A percentile compares a stretch with the other conserved stretches of the same genome.
These are phyloP conservation scores for Pelargonium cotyledonis DNA, from an alignment of 441 rosid species.

Conservation along the genomic window DNA sequence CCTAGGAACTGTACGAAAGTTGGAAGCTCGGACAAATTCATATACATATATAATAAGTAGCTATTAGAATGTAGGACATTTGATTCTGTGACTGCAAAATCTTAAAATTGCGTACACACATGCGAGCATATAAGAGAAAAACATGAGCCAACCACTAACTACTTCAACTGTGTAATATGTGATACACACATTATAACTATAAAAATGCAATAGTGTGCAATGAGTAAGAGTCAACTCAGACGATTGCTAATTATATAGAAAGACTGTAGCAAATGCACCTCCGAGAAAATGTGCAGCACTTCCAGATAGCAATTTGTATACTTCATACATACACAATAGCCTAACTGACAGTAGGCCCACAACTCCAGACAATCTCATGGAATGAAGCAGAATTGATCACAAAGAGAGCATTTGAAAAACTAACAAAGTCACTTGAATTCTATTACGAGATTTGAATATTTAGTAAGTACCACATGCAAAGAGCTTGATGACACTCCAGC, in stretches of 20 bases:
- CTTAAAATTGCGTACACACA: background rate
- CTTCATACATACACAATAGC: no score
- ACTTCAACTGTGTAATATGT: background rate
- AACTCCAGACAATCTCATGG: no score
- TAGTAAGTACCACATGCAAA: slow-evolving; percentile 44
- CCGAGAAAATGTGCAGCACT: no score
- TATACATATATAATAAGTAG: no score
- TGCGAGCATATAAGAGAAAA: background rate
- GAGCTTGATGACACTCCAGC: slow-evolving; percentile 40
- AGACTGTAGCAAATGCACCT: no score
- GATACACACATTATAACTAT: background rate
- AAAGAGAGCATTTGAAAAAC: background rate
- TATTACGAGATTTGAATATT: slow-evolving; percentile 1
- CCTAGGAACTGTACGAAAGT: background rate
- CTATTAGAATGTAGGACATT: background rate
- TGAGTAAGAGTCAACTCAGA: no score
- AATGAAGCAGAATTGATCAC: no score
- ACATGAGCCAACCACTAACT: background rate
- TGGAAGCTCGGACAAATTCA: background rate
- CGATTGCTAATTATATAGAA: no score
- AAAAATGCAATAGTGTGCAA: background rate
- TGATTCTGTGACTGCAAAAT: background rate
- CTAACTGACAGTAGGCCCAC: no score
- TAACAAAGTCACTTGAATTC: background rate
- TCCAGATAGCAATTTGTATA: no score